Percentiles rank a stretch among this genome's conserved stretches.
phyloP scores from a whole-genome alignment of 2,329 filamentous ascomycete species.

The Berkeleyomyces basicola region DNA sequence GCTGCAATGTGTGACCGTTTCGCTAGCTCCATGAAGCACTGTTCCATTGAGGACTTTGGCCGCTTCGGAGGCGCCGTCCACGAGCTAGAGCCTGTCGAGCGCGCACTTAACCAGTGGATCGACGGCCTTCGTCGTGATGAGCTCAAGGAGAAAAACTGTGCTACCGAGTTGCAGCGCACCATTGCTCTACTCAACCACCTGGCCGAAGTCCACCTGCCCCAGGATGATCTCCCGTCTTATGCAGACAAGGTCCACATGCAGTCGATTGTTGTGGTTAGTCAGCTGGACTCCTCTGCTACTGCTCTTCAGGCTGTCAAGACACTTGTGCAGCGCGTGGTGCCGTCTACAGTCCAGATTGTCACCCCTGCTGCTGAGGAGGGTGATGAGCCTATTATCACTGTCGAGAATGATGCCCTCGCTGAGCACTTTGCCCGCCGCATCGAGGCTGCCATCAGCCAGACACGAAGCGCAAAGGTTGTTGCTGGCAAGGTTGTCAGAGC shows the following conservation, averaged over 20 bases:
- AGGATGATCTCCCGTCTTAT: conserved; percentile 47
- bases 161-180: conserved; percentile 64
- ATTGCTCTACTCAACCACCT: conserved; percentile 80
- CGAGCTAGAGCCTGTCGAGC: conserved; percentile 82
- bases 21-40: conserved; percentile 61
- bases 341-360: conserved; percentile 15
- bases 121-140: conserved; percentile 72
- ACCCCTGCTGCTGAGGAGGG: conserved; percentile 7
- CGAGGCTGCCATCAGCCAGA: conserved; percentile 56
- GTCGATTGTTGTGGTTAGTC: conserved; percentile 57
- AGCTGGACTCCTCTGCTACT: conserved; percentile 61
- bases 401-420: conserved; percentile 45
- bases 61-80: conserved; percentile 65
- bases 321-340: conserved; percentile 47
- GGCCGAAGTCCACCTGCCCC: conserved; percentile 59
- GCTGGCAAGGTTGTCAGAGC: conserved; percentile 62
- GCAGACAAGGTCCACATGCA: conserved; percentile 69
- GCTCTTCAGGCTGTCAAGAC: conserved; percentile 45
- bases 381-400: background rate
- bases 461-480: conserved; percentile 69
- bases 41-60: conserved; percentile 61
- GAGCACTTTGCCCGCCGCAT: conserved; percentile 53
- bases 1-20: conserved; percentile 71
- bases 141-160: conserved; percentile 67
- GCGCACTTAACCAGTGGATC: conserved; percentile 75